Evolutionary conservation across 1,284 basidiomycete species (phyloP).

Genomic region (Malassezia pachydermatis): DNA sequence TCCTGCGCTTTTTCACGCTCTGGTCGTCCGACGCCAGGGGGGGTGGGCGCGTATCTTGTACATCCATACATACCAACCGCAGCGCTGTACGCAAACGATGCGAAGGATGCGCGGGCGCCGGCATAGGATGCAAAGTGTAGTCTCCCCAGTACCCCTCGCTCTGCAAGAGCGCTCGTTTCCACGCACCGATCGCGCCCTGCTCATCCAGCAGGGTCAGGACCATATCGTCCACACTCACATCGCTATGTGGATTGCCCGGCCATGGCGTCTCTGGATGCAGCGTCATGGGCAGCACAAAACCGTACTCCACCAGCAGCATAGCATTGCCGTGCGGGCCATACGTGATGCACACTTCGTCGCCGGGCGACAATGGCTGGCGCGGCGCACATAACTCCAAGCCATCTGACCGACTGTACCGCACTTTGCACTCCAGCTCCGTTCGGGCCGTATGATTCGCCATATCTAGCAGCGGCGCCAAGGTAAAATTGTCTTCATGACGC

Average conservation of each 20-base stretch:
- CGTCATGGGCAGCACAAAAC: slow-evolving; percentile 23
- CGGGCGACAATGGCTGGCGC: neutral
- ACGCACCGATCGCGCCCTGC: slow-evolving; percentile 19
- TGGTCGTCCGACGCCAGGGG: neutral
- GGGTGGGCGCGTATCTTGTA: neutral
- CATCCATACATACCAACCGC: slow-evolving; percentile 24
- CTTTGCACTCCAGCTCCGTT: slow-evolving; percentile 24
- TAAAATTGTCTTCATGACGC: slow-evolving; percentile 38
- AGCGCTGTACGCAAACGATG: slow-evolving; percentile 35
- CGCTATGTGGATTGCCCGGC: slow-evolving; percentile 28
- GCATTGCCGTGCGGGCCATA: slow-evolving; percentile 40
- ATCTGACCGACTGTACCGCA: slow-evolving; percentile 19
- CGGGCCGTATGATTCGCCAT: slow-evolving; percentile 44
- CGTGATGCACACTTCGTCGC: slow-evolving; percentile 36
- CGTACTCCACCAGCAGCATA: slow-evolving; percentile 34
- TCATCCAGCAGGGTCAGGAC: slow-evolving; percentile 17
- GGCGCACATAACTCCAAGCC: slow-evolving; percentile 31
- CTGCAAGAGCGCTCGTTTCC: slow-evolving; percentile 30
- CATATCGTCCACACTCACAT: slow-evolving; percentile 26
- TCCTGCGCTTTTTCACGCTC: neutral
- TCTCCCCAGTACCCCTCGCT: slow-evolving; percentile 38
- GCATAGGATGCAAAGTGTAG: slow-evolving; percentile 33
- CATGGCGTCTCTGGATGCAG: slow-evolving; percentile 7
- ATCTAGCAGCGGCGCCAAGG: slow-evolving; percentile 40
- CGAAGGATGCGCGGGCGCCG: slow-evolving; percentile 36